phyloP scores from a whole-genome alignment of 768 basidiomycete species.

The Kondoa subrosea region DNA sequence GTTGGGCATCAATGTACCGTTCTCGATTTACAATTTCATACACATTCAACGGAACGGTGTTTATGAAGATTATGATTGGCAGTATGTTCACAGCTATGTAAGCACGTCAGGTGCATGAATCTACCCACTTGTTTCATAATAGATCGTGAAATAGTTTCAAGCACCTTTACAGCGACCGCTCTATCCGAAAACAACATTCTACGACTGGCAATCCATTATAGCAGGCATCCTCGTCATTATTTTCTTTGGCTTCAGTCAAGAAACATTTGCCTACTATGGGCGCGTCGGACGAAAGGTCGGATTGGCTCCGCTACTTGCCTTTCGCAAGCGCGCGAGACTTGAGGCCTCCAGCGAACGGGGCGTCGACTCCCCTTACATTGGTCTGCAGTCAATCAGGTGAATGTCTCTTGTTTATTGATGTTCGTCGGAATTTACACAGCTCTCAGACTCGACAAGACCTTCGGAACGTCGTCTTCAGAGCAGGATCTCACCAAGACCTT shows the following conservation, averaged over 20 bases:
- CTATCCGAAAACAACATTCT: neutral
- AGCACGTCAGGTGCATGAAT: neutral
- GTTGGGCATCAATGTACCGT: constrained; percentile 13
- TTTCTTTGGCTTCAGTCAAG: constrained; percentile 15
- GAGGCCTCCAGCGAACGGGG: too few relatives aligned
- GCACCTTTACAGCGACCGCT: neutral
- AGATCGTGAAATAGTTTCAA: neutral
- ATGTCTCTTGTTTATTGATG: too few relatives aligned
- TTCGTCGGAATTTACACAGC: too few relatives aligned
- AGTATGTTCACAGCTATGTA: constrained; percentile 10
- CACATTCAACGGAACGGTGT: neutral
- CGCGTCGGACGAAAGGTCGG: neutral
- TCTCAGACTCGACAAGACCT: too few relatives aligned
- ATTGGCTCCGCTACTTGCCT: constrained; percentile 8
- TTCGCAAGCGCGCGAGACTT: too few relatives aligned
- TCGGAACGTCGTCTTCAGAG: too few relatives aligned
- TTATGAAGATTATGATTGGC: constrained; percentile 12
- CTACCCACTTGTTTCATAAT: neutral
- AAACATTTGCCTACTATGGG: constrained; percentile 13
- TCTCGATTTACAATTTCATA: constrained; percentile 11
- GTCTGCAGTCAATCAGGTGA: too few relatives aligned
- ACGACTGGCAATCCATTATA: constrained; percentile 10
- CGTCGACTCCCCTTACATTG: too few relatives aligned
- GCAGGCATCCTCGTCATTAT: constrained; percentile 12
- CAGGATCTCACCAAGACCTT: too few relatives aligned